Base-by-base conservation (phyloP, 2,329 filamentous ascomycete species). In the Pseudogymnoascus sp. region DNA sequence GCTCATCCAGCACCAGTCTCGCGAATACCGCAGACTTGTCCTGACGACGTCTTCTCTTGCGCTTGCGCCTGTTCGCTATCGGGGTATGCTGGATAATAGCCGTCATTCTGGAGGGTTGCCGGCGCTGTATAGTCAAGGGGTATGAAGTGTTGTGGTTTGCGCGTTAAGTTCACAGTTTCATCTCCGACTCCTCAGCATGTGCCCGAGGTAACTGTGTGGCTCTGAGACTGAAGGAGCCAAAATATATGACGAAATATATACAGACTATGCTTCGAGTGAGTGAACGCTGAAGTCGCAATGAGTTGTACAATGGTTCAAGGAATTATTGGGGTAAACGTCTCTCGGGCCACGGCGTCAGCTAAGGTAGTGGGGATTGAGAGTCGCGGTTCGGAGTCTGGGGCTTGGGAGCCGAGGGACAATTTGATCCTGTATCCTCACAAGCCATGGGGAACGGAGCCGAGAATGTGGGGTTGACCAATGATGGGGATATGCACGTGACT, bases 1-100 rank as follows among this genome's bases (percentile, higher is more conserved):
- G 88, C 73, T 92, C 89, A 75, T 96, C 92, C 63, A 97, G 84
- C 38, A 96, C 83, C 60, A 97, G 81, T 64, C 89, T 87, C 63
- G 91, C 93, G 64, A 90, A 83, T 64, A 96, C 82, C 46, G 93
- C 83, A 6, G 89, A 83, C 74, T 90, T 92, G 74, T 95, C 85
- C 68, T 85, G 80, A 62, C 84, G 79, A 60, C 84, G 80, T 67
- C 84, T 79, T 64, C 83, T 78, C 63, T 77, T 78, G 64, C 78
- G 78, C 71, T 77, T 80, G 69, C 74, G 68, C 34, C 61, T 63
- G 46, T 59, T 38, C 16, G 37, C 21, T 60, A 60, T 31, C 36
- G 59, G 59, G 36, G 34, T 60, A 25, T 60, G 59, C 18, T 38
- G 59, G 5, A 60, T 60, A 8, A 38, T 40, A 25, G 34, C 38